phyloP scores from a whole-genome alignment of 202 grass and related monocot species.

The Musa balbisiana region DNA sequence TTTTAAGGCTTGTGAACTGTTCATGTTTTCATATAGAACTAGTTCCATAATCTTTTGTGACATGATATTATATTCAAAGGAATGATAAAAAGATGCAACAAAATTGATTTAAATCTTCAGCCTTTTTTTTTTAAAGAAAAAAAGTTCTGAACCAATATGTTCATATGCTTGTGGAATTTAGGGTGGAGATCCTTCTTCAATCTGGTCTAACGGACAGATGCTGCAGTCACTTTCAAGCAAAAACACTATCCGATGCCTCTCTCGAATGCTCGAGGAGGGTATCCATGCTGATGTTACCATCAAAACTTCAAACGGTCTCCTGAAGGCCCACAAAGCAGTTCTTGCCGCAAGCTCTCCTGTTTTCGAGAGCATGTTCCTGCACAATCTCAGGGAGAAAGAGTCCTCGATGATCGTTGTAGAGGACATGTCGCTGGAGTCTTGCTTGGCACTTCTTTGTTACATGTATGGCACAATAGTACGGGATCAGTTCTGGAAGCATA shows the following conservation, averaged over 20 bases:
- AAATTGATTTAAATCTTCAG: neutral
- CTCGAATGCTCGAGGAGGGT: constrained; percentile 63
- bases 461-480: constrained; percentile 64
- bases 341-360: constrained; percentile 59
- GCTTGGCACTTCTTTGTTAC: constrained; percentile 50
- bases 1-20: too few species aligned
- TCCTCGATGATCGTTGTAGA: constrained; percentile 46
- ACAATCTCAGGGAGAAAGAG: constrained; percentile 70
- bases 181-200: constrained; percentile 43
- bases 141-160: neutral
- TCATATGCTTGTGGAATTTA: constrained; percentile 20
- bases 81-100: neutral
- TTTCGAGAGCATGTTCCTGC: constrained; percentile 80
- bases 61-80: neutral
- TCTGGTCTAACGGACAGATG: constrained; percentile 48
- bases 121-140: neutral
- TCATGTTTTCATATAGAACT: neutral
- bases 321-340: constrained; percentile 71
- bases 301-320: constrained; percentile 47
- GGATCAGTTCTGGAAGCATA: constrained; percentile 74
- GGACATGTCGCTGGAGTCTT: constrained; percentile 67
- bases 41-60: neutral
- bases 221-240: constrained; percentile 46
- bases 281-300: constrained; percentile 77
- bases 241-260: constrained; percentile 52